Percentiles rank a stretch among this genome's conserved stretches.
These are phyloP conservation scores for Phaeosphaeriaceae sp. DNA, from an alignment of 2,329 filamentous ascomycete species.

Conservation along the genomic window DNA sequence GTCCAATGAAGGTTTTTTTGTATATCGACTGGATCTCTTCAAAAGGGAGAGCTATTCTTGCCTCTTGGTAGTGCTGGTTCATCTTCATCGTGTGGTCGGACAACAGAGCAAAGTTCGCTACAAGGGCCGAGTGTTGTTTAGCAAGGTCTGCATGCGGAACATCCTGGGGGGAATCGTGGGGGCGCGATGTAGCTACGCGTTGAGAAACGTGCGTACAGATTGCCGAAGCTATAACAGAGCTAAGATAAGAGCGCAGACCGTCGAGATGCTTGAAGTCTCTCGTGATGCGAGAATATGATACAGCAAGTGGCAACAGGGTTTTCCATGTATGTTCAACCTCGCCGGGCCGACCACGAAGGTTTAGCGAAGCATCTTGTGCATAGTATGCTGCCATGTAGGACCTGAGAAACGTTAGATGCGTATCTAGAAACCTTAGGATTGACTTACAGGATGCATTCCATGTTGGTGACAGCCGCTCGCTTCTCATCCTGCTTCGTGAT, in stretches of 20 bases:
- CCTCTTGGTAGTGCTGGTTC: conserved; percentile 34
- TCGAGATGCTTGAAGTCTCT: conserved; percentile 46
- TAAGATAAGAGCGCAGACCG: conserved; percentile 51
- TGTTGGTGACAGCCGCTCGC: conserved; percentile 48
- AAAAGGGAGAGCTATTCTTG: conserved; percentile 35
- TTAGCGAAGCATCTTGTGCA: conserved; percentile 38
- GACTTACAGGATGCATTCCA: conserved; percentile 55
- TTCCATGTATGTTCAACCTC: conserved; percentile 47
- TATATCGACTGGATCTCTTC: conserved; percentile 47
- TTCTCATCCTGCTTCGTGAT: conserved; percentile 43
- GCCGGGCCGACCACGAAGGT: conserved; percentile 36
- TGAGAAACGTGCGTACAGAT: conserved; percentile 45
- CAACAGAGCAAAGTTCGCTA: conserved; percentile 35
- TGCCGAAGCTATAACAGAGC: conserved; percentile 47
- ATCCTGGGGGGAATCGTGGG: conserved; percentile 40
- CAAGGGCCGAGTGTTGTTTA: conserved; percentile 26
- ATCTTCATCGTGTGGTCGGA: conserved; percentile 38
- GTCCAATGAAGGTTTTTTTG: conserved; percentile 47
- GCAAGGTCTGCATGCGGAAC: conserved; percentile 28
- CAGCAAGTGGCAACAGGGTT: conserved; percentile 44
- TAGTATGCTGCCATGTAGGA: conserved; percentile 49
- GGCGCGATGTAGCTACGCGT: conserved; percentile 25
- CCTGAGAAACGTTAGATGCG: conserved; percentile 30
- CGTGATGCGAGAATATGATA: conserved; percentile 40
- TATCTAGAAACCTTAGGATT: background rate